A percentile compares a stretch with the other conserved stretches of the same genome.
phyloP scores from a whole-genome alignment of 139 green algal species.

The Chlorella sp. region DNA sequence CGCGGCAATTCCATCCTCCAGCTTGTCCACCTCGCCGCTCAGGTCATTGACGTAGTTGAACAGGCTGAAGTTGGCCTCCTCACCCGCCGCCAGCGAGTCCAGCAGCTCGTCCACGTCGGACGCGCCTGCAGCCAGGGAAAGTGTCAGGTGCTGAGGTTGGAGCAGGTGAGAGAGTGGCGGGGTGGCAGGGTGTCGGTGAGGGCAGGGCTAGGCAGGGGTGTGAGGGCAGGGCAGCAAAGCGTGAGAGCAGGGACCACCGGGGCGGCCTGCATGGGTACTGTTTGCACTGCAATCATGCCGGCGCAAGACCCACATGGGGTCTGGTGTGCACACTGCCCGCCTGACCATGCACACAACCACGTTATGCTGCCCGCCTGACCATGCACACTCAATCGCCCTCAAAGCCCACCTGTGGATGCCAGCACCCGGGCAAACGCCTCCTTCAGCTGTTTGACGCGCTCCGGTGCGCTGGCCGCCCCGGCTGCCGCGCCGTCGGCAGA shows the following conservation, averaged over 20 bases:
- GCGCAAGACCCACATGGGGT: too few relatives aligned
- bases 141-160: too few relatives aligned
- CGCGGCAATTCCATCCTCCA: conserved; percentile 57
- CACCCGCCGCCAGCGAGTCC: conserved; percentile 46
- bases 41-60: conserved; percentile 63
- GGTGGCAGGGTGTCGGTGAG: too few relatives aligned
- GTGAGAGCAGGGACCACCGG: too few relatives aligned
- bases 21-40: conserved; percentile 51
- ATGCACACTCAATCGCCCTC: background rate
- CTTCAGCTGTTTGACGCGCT: conserved; percentile 80
- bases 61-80: conserved; percentile 67
- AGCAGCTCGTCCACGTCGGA: conserved; percentile 63
- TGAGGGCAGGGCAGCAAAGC: background rate
- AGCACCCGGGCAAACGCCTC: conserved; percentile 88
- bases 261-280: too few relatives aligned
- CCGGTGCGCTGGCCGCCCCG: conserved; percentile 4
- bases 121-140: conserved; percentile 41
- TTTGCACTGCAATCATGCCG: too few relatives aligned
- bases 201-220: too few relatives aligned
- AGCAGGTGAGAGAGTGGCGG: too few relatives aligned
- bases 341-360: too few relatives aligned
- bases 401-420: conserved; percentile 60
- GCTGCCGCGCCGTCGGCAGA: conserved; percentile 7
- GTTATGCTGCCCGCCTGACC: background rate
- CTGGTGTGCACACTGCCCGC: too few relatives aligned